Evolutionary conservation across 129 eudicot species (phyloP).

Genomic region (Arctium lappa): DNA sequence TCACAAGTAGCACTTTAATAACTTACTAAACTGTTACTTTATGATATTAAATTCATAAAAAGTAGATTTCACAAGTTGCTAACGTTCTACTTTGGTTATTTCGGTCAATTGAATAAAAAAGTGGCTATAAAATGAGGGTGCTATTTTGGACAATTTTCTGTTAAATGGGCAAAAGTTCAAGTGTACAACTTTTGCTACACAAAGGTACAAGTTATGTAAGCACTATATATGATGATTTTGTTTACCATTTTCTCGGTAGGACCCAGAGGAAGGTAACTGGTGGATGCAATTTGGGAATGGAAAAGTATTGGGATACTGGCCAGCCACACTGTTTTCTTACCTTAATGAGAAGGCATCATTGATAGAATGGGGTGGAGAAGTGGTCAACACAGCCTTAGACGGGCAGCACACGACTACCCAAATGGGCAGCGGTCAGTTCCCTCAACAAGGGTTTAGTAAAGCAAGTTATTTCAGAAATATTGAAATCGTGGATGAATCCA

Average conservation of each 20-base stretch:
- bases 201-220: neutral
- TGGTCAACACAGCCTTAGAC: constrained; percentile 66
- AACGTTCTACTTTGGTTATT: neutral
- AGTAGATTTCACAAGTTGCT: too few relatives aligned
- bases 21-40: too few relatives aligned
- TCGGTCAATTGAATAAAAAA: neutral
- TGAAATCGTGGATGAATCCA: constrained; percentile 64
- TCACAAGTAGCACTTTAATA: neutral
- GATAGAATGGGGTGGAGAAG: constrained; percentile 93
- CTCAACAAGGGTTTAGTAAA: constrained; percentile 69
- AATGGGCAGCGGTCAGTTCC: constrained; percentile 94
- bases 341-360: constrained; percentile 59
- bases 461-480: constrained; percentile 70
- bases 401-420: constrained; percentile 84
- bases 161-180: neutral
- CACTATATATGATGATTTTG: neutral
- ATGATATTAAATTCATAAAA: too few relatives aligned
- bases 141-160: neutral
- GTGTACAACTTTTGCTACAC: neutral
- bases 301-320: constrained; percentile 85
- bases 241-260: constrained; percentile 38
- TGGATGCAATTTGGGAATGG: constrained; percentile 89
- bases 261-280: constrained; percentile 84
- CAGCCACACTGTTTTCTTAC: constrained; percentile 57
- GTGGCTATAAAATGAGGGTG: neutral